Evolutionary conservation across 176 grass and related monocot genomes (phyloP).

Genomic region (Aechmea fasciata): DNA sequence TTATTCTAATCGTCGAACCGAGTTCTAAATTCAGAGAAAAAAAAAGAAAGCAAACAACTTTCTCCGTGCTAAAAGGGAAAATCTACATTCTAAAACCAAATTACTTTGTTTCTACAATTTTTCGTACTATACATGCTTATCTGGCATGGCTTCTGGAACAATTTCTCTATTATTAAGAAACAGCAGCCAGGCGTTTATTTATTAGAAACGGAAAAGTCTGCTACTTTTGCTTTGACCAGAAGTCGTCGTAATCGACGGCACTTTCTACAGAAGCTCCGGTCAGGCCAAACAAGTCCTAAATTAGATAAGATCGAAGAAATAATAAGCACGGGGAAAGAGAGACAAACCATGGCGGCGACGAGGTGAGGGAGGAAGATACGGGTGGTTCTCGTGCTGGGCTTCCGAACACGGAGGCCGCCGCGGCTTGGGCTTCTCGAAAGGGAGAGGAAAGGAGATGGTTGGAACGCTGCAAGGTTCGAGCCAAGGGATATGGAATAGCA

Average conservation of each 20-base stretch:
- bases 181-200: too few relatives aligned
- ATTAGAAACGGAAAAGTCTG: too few relatives aligned
- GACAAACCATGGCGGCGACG: slow-evolving; percentile 37
- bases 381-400: slow-evolving; percentile 13
- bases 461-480: slow-evolving; percentile 12
- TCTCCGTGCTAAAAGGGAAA: background rate
- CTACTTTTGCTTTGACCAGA: too few relatives aligned
- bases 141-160: too few relatives aligned
- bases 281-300: background rate
- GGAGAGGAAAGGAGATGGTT: slow-evolving; percentile 24
- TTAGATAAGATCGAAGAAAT: background rate
- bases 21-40: background rate
- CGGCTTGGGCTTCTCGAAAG: slow-evolving; percentile 9
- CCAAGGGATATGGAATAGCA: slow-evolving; percentile 11
- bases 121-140: too few relatives aligned
- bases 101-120: too few relatives aligned
- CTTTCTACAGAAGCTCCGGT: background rate
- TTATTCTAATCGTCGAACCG: background rate
- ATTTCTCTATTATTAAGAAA: too few relatives aligned
- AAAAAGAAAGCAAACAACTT: background rate
- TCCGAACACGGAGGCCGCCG: slow-evolving; percentile 5
- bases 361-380: slow-evolving; percentile 20
- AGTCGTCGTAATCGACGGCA: too few relatives aligned
- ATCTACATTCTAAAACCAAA: too few relatives aligned
- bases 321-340: background rate